These are phyloP conservation scores for Dissophora globulifera DNA, from an alignment of 192 early-diverging fungal genomes.

Conservation along the genomic window DNA sequence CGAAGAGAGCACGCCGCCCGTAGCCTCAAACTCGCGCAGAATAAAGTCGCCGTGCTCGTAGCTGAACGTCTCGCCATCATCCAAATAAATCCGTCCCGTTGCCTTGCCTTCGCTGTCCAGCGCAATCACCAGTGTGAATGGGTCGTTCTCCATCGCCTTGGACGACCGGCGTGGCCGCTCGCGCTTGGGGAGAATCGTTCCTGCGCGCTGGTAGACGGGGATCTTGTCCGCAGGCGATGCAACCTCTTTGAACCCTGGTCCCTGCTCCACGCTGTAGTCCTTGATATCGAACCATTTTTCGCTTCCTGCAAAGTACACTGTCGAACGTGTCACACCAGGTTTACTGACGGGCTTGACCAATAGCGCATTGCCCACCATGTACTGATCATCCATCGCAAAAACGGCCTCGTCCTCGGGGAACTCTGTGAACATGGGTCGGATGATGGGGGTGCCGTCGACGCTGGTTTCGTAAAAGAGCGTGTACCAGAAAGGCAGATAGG, in stretches of 20 bases:
- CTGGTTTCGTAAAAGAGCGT: slow-evolving; percentile 88
- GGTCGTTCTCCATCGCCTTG: slow-evolving; percentile 82
- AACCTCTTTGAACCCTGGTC: slow-evolving; percentile 56
- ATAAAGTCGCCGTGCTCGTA: slow-evolving; percentile 78
- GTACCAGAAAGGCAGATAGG: slow-evolving; percentile 91
- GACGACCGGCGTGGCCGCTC: slow-evolving; percentile 89
- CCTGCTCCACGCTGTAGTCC: slow-evolving; percentile 67
- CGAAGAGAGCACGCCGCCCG: slow-evolving; percentile 56
- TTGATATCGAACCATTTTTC: slow-evolving; percentile 72
- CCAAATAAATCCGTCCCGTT: slow-evolving; percentile 83
- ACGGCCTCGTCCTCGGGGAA: slow-evolving; percentile 83
- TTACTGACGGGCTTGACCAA: slow-evolving; percentile 76
- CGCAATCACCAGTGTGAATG: slow-evolving; percentile 90
- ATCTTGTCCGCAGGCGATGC: slow-evolving; percentile 79
- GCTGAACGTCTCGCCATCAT: slow-evolving; percentile 89
- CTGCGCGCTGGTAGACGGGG: slow-evolving; percentile 90
- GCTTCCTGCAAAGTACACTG: slow-evolving; percentile 77
- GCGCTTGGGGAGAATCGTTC: slow-evolving; percentile 86
- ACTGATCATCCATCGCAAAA: slow-evolving; percentile 89
- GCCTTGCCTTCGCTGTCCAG: slow-evolving; percentile 76
- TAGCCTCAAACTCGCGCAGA: slow-evolving; percentile 62
- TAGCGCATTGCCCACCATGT: slow-evolving; percentile 88
- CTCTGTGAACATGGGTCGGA: slow-evolving; percentile 89
- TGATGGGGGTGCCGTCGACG: slow-evolving; percentile 81
- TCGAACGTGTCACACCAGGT: slow-evolving; percentile 66